Evolutionary conservation across 2,329 filamentous ascomycete genomes (phyloP), one percentile per base, ranked within the genome.

Genomic region (Esteya vermicola): DNA sequence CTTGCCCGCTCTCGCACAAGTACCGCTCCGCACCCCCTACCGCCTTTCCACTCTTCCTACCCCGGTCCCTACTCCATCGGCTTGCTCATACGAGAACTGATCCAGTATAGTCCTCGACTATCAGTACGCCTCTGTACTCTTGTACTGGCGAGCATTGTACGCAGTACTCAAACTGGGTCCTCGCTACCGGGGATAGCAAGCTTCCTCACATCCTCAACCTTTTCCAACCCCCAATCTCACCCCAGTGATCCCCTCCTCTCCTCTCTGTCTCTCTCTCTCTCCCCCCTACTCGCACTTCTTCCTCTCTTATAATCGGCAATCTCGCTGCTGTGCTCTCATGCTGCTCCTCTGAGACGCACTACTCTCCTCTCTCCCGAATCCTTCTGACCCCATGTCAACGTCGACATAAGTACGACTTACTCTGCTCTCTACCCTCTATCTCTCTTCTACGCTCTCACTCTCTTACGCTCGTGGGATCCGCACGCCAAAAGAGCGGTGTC

Each of bases 401-500:
- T 35, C 34, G 36, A 38, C 39, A 30, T 36, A 39, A 38, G 33
- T n/a, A n/a, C n/a, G n/a, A n/a, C n/a, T n/a, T n/a, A n/a, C n/a
- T n/a, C n/a, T n/a, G n/a, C n/a, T 33, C 37, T 9, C 21, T 38
- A n/a, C 21, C 18, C 38, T 20, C 31, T 36, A 40, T 45, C 35
- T 40, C 38, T 21, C 37, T 25, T 40, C 27, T n/a, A n/a, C n/a
- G n/a, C n/a, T n/a, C n/a, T n/a, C n/a, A n/a, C n/a, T n/a, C n/a
- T n/a, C n/a, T n/a, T n/a, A n/a, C n/a, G n/a, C n/a, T n/a, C n/a
- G n/a, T n/a, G 41, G 44, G 41, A 42, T 42, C 41, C 36, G 39
- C 44, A 37, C 38, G 23, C 41, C 39, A 34, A 47, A 48, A 48
- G 46, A 48, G 46, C 46, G 46, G 46, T 48, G 46, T 48, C 46